phyloP scores from a whole-genome alignment of 345 rosid species.

The Melaleuca quinquenervia region DNA sequence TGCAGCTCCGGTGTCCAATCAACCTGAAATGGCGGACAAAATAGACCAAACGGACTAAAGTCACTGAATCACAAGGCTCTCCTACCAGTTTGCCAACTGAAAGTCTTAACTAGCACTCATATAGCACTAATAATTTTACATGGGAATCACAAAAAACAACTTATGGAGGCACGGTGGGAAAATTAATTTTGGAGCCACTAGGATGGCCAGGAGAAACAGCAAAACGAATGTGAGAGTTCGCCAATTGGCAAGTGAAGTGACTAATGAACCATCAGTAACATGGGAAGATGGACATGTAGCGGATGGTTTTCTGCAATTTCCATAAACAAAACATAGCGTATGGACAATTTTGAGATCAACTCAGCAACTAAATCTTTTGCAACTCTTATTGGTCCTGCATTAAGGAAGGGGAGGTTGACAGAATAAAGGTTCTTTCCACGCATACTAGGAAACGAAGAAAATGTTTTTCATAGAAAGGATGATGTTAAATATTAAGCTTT shows the following conservation, averaged over 20 bases:
- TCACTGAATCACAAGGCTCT: background rate
- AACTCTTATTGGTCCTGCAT: background rate
- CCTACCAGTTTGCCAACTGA: background rate
- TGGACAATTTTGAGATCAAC: background rate
- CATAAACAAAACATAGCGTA: background rate
- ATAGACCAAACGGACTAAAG: background rate
- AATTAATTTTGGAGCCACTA: background rate
- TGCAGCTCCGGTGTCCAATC: conserved; percentile 94
- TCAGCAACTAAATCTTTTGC: background rate
- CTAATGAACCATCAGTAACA: background rate
- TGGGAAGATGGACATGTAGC: background rate
- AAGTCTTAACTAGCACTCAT: background rate
- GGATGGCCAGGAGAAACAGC: background rate
- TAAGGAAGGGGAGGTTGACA: background rate
- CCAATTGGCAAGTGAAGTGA: background rate
- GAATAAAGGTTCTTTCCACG: background rate
- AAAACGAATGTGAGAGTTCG: background rate
- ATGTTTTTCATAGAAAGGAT: background rate
- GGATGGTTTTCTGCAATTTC: background rate
- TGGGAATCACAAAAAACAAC: background rate
- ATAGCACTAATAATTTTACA: background rate
- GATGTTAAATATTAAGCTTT: background rate
- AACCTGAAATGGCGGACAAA: conserved; percentile 35
- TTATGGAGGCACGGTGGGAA: background rate
- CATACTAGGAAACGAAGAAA: background rate